Base-by-base conservation (phyloP, 1,284 basidiomycete species). In the Ustilago tritici region DNA sequence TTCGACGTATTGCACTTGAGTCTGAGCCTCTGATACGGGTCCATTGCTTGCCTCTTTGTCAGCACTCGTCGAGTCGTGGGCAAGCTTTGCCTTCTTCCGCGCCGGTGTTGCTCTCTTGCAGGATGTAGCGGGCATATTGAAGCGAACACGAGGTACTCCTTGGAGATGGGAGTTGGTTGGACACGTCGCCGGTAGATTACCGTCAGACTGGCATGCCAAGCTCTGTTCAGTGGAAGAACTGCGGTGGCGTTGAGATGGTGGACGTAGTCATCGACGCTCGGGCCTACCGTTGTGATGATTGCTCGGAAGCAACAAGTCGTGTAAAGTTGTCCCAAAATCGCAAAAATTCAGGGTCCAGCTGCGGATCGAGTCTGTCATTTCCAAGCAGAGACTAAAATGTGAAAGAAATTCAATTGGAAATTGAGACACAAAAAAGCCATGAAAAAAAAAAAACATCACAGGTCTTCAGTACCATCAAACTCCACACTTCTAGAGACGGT, bases 61-160 rank as follows among this genome's bases (percentile, higher is more conserved):
- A 35, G 36, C 32, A 11, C 23, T 40, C 35, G 28, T 35, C 40
- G 32, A 12, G 28, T 46, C 43, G n/a, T 46, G 31, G 15, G 54
- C 58, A 19, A 63, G 43, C 55, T 65, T 73, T 9, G 62, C 41
- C 38, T 61, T 67, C 59, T 73, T 73, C 15, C 61, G 35, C 15
- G 58, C 57, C 7, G 70, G 61, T 12, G 64, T 72, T 17, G 62
- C 23, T 17, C 54, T 43, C 41, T 54, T 61, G 53, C 17, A 41
- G n/a, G 65, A 49, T 46, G 55, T 46, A 19, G 59, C 55, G 0
- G 70, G 65, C 70, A 73, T 68, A 15, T 49, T 43, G 43, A 41
- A 46, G 23, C 23, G 23, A 28, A 28, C 23, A 28, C 23, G 23
- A 28, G 23, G 23, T 28, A 28, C 23, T 28, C 23, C 23, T 28